These are phyloP conservation scores for Didymella lethalis DNA, from an alignment of 2,329 filamentous ascomycete species.

Conservation along the genomic window DNA sequence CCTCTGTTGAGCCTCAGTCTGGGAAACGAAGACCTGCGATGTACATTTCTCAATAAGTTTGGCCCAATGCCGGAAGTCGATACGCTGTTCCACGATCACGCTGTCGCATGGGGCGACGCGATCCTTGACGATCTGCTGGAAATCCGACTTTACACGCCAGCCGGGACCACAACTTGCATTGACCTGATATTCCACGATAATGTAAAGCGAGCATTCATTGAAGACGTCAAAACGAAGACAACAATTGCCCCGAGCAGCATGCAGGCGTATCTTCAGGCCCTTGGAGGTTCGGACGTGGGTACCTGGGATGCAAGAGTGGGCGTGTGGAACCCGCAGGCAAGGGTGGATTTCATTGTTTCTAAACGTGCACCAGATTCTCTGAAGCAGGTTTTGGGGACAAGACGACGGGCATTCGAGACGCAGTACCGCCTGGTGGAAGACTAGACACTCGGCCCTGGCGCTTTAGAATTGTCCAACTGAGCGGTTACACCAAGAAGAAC, in stretches of 20 bases:
- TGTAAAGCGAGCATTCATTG: neutral
- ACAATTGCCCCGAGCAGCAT: neutral
- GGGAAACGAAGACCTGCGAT: conserved; percentile 8
- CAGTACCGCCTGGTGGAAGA: conserved; percentile 6
- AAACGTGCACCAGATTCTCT: neutral
- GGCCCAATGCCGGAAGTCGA: conserved; percentile 9
- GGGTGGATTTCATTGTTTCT: conserved; percentile 3
- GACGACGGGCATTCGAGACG: neutral
- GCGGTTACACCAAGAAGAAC: too few relatives aligned
- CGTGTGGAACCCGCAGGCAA: conserved; percentile 4
- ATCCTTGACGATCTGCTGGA: conserved; percentile 6
- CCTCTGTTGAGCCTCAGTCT: conserved; percentile 5
- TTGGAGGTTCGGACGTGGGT: neutral
- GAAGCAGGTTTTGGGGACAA: neutral
- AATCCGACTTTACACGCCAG: conserved; percentile 1
- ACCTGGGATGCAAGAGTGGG: neutral
- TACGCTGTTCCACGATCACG: conserved; percentile 2
- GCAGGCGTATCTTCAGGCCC: neutral
- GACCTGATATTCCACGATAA: conserved; percentile 8
- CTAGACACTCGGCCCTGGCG: neutral
- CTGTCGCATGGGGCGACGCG: conserved; percentile 7
- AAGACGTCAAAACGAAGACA: neutral
- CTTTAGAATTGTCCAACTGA: neutral
- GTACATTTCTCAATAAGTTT: conserved; percentile 15
- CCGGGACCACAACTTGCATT: conserved; percentile 4